Conservation (phyloP, 345 rosid genomes). For the Bretschneidera sinensis region DNA sequence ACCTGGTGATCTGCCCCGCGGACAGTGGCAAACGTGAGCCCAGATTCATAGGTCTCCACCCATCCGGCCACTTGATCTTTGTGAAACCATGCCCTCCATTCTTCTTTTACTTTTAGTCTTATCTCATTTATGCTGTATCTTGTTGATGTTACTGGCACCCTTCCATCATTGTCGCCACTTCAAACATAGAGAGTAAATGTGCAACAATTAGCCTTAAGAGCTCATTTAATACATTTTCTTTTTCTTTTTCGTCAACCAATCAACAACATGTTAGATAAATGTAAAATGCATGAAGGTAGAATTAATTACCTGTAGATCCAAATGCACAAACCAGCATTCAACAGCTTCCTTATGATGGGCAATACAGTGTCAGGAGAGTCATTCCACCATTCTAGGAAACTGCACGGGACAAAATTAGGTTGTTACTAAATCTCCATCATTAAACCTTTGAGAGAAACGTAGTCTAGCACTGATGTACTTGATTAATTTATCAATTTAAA, state of each 20-base stretch:
- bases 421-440: too few relatives aligned
- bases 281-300: too few relatives aligned
- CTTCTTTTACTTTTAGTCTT: conserved; percentile 32
- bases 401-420: conserved; percentile 6
- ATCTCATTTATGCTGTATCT: conserved; percentile 60
- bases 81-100: conserved; percentile 82
- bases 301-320: conserved; percentile 92
- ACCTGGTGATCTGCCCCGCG: conserved; percentile 78
- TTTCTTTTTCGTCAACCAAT: too few relatives aligned
- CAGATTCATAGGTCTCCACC: conserved; percentile 57
- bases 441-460: too few relatives aligned
- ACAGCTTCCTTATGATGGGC: conserved; percentile 57
- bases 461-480: too few relatives aligned
- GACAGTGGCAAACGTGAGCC: conserved; percentile 53
- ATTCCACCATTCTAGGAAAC: conserved; percentile 41
- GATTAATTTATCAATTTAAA: too few relatives aligned
- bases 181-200: too few relatives aligned
- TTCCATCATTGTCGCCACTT: conserved; percentile 86
- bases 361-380: conserved; percentile 45
- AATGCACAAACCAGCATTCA: conserved; percentile 51
- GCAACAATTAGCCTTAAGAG: not conserved
- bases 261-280: too few relatives aligned
- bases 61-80: conserved; percentile 67
- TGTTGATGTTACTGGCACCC: conserved; percentile 77
- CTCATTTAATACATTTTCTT: too few relatives aligned